phyloP scores from a whole-genome alignment of 2,329 filamentous ascomycete species.

The Ascochyta viciae-villosae region DNA sequence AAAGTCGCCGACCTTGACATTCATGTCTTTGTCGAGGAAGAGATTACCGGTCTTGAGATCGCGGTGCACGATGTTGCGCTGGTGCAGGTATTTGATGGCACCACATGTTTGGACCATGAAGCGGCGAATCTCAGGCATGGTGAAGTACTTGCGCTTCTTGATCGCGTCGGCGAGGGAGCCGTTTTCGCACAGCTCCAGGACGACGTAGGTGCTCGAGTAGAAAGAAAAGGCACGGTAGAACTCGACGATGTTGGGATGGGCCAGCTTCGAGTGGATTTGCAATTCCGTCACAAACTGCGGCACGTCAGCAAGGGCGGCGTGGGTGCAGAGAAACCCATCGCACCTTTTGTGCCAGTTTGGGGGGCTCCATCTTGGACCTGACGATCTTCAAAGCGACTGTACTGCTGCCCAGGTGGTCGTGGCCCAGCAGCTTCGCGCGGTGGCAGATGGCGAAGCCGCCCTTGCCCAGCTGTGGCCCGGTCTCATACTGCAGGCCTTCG shows the following conservation, averaged over 20 bases:
- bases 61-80: constrained; percentile 92
- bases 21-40: constrained; percentile 93
- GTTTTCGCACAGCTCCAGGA: constrained; percentile 92
- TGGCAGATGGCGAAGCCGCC: constrained; percentile 86
- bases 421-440: constrained; percentile 68
- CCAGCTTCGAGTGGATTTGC: constrained; percentile 98
- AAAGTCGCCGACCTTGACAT: constrained; percentile 97
- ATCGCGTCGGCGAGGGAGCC: constrained; percentile 98
- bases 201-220: constrained; percentile 86
- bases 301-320: constrained; percentile 29
- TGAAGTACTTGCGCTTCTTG: constrained; percentile 87
- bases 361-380: constrained; percentile 77
- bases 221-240: constrained; percentile 95
- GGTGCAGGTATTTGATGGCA: constrained; percentile 97
- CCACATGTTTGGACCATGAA: constrained; percentile 95
- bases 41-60: constrained; percentile 99
- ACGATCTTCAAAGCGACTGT: constrained; percentile 82
- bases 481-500: constrained; percentile 74
- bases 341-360: constrained; percentile 86
- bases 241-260: constrained; percentile 92
- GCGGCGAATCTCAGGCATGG: constrained; percentile 90
- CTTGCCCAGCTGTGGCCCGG: constrained; percentile 77
- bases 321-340: constrained; percentile 34
- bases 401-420: constrained; percentile 64
- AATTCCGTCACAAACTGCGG: constrained; percentile 77